A percentile compares a stretch with the other conserved stretches of the same genome.
These are phyloP conservation scores for Xylaria sp. DNA, from an alignment of 2,329 filamentous ascomycete species.

Conservation along the genomic window DNA sequence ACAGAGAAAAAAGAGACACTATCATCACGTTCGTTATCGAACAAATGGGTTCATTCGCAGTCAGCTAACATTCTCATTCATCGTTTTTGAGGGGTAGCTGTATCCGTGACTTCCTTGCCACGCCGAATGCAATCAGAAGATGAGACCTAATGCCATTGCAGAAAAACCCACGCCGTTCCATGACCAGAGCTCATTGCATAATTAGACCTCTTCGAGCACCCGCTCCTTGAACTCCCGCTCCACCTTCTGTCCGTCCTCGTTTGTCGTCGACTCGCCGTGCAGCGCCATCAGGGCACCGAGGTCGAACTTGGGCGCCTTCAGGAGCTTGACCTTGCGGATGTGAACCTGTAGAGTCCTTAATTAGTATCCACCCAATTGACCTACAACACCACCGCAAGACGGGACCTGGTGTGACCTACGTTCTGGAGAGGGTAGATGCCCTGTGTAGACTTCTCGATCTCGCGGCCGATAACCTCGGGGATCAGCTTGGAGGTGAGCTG, in stretches of 20 bases:
- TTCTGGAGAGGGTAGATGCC: conserved; percentile 99
- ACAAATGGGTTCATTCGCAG: conserved; percentile 30
- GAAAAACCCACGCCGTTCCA: conserved; percentile 54
- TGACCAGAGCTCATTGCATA: conserved; percentile 46
- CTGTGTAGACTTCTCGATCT: conserved; percentile 99
- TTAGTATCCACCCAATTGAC: conserved; percentile 44
- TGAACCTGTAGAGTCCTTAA: conserved; percentile 73
- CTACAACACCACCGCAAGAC: neutral
- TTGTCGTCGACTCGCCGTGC: conserved; percentile 94
- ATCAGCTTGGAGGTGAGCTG: conserved; percentile 99
- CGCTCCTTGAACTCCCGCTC: conserved; percentile 99
- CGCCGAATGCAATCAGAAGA: conserved; percentile 55
- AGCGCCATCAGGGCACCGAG: conserved; percentile 94
- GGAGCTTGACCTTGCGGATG: conserved; percentile 99
- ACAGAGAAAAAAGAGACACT: neutral
- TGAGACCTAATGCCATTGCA: conserved; percentile 53
- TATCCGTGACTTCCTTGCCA: conserved; percentile 49
- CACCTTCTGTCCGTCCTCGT: conserved; percentile 97
- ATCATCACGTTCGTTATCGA: conserved; percentile 24
- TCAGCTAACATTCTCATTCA: conserved; percentile 47
- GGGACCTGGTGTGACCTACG: conserved; percentile 60
- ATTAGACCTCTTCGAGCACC: conserved; percentile 92
- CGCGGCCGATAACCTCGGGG: conserved; percentile 97
- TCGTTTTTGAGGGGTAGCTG: conserved; percentile 43
- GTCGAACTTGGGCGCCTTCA: conserved; percentile 99